A percentile compares a stretch with the other conserved stretches of the same genome.
These are phyloP conservation scores for Micractinium sp. DNA, from an alignment of 139 green algal genomes.

Conservation along the genomic window DNA sequence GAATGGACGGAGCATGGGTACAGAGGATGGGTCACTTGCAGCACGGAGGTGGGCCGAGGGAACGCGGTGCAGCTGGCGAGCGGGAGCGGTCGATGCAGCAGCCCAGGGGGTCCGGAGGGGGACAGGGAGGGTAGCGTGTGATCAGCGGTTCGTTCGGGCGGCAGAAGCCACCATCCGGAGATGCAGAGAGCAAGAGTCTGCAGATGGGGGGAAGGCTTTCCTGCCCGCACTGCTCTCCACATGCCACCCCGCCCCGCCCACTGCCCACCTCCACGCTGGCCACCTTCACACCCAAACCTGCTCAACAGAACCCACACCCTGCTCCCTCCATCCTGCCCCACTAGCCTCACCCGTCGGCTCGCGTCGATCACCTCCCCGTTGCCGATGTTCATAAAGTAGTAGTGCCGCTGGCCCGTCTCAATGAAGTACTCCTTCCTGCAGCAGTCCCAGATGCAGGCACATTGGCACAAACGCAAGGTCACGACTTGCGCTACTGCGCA, in stretches of 20 bases:
- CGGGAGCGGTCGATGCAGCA: not conserved
- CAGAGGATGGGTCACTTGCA: not conserved
- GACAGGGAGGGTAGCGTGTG: too few species aligned
- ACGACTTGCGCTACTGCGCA: too few species aligned
- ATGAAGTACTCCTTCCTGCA: constrained; percentile 85
- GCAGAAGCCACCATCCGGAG: not conserved
- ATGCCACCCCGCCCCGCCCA: too few species aligned
- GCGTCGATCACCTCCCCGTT: constrained; percentile 98
- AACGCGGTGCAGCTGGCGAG: not conserved
- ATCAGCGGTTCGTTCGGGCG: too few species aligned
- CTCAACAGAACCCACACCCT: not conserved
- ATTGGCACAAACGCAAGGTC: not conserved
- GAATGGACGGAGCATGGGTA: not conserved
- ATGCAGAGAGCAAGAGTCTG: too few species aligned
- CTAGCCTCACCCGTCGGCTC: constrained; percentile 68
- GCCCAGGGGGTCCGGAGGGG: not conserved
- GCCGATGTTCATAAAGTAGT: constrained; percentile 99
- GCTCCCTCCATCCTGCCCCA: not conserved
- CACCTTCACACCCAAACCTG: too few species aligned
- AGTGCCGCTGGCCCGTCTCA: constrained; percentile 86
- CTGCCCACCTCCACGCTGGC: too few species aligned
- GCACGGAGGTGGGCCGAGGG: not conserved
- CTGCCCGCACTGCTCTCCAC: too few species aligned
- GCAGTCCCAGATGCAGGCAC: not conserved
- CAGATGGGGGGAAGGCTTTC: too few species aligned